Evolutionary conservation across 192 early-diverging fungal genomes (phyloP).

Genomic region (Coemansia sp.): DNA sequence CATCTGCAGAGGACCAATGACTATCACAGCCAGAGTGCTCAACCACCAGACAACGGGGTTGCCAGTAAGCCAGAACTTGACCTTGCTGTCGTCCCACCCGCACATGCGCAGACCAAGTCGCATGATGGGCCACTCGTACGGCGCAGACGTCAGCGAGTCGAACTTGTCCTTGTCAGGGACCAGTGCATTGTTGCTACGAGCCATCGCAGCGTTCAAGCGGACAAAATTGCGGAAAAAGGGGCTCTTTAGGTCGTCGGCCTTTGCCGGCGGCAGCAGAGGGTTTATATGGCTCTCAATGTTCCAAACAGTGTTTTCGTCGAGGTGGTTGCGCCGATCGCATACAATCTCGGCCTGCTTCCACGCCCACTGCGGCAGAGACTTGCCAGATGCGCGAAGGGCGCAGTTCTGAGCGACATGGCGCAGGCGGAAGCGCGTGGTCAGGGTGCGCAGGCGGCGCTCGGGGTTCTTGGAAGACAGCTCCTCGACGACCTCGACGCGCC

Average conservation of each 20-base stretch:
- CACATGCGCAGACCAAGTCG: conserved; percentile 80
- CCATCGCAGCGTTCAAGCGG: conserved; percentile 68
- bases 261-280: conserved; percentile 64
- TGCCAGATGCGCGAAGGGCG: conserved; percentile 70
- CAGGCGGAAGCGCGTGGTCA: conserved; percentile 82
- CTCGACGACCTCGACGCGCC: conserved; percentile 82
- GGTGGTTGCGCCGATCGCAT: conserved; percentile 71
- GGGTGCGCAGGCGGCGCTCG: conserved; percentile 61
- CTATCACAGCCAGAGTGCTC: conserved; percentile 49
- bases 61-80: conserved; percentile 94
- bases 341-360: conserved; percentile 93
- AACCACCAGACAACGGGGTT: conserved; percentile 94
- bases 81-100: conserved; percentile 77
- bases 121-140: conserved; percentile 87
- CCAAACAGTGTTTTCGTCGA: conserved; percentile 80
- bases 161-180: conserved; percentile 62
- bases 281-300: conserved; percentile 90
- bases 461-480: conserved; percentile 46
- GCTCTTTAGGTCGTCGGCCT: conserved; percentile 62
- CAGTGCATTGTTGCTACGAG: conserved; percentile 82
- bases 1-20: conserved; percentile 28
- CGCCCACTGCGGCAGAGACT: conserved; percentile 93
- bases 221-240: conserved; percentile 82
- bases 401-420: conserved; percentile 73
- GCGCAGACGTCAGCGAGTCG: conserved; percentile 73